These are phyloP conservation scores for Datisca glomerata DNA, from an alignment of 306 rosid species.

Conservation along the genomic window DNA sequence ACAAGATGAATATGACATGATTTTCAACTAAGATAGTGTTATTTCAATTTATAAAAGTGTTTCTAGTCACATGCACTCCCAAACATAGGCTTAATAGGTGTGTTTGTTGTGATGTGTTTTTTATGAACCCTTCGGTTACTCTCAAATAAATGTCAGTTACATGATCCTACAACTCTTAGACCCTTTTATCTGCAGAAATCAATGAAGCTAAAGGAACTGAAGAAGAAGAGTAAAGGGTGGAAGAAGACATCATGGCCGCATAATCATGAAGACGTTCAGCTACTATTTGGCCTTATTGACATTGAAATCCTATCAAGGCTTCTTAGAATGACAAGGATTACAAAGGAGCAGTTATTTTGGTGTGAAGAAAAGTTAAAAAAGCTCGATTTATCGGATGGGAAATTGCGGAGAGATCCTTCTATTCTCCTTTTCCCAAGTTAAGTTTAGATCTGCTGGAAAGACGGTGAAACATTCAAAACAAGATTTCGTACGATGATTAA, in stretches of 20 bases:
- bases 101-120: too few relatives aligned
- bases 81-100: too few relatives aligned
- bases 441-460: neutral
- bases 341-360: constrained; percentile 72
- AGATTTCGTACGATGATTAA: too few relatives aligned
- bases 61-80: too few relatives aligned
- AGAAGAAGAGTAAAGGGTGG: constrained; percentile 62
- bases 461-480: too few relatives aligned
- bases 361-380: constrained; percentile 91
- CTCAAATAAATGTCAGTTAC: too few relatives aligned
- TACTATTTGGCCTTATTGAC: constrained; percentile 61
- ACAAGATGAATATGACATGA: too few relatives aligned
- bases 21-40: too few relatives aligned
- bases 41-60: too few relatives aligned
- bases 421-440: constrained; percentile 84
- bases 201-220: constrained; percentile 57
- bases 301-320: constrained; percentile 52
- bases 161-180: too few relatives aligned
- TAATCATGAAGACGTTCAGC: constrained; percentile 55
- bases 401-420: constrained; percentile 70
- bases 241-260: constrained; percentile 65
- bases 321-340: constrained; percentile 56
- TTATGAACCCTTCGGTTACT: too few relatives aligned
- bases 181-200: constrained; percentile 49
- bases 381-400: constrained; percentile 42